Conservation (phyloP, 495 filamentous ascomycete species). For the Rusavskia elegans region DNA sequence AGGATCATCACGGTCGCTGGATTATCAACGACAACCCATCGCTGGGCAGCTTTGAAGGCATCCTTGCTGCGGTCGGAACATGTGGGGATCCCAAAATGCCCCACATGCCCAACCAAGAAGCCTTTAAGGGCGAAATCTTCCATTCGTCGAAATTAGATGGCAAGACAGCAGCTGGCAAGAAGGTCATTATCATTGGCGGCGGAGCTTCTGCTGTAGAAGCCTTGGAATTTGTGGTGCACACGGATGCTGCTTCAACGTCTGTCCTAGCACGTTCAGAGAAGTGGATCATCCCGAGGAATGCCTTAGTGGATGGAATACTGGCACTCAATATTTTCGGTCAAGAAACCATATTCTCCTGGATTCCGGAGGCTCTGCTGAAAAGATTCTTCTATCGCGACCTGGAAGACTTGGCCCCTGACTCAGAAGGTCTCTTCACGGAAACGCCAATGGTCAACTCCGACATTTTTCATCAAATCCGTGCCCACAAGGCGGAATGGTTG, state of each 20-base stretch:
- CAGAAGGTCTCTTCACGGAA: constrained; percentile 59
- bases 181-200: constrained; percentile 59
- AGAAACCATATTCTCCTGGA: constrained; percentile 58
- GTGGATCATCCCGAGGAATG: constrained; percentile 77
- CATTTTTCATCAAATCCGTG: constrained; percentile 62
- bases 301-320: constrained; percentile 55
- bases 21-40: constrained; percentile 51
- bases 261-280: constrained; percentile 69
- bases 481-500: constrained; percentile 60
- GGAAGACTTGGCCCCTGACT: constrained; percentile 53
- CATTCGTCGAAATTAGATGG: constrained; percentile 65
- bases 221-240: constrained; percentile 58
- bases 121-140: constrained; percentile 50
- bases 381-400: constrained; percentile 78
- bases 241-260: constrained; percentile 48
- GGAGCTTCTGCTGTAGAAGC: constrained; percentile 75
- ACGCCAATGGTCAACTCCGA: constrained; percentile 80
- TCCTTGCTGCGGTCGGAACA: constrained; percentile 62
- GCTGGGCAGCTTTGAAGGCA: constrained; percentile 59
- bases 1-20: constrained; percentile 56
- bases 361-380: constrained; percentile 58
- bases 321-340: constrained; percentile 65
- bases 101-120: constrained; percentile 44
- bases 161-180: constrained; percentile 52
- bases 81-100: constrained; percentile 67